A percentile compares a stretch with the other conserved stretches of the same genome.
phyloP scores from a whole-genome alignment of 768 basidiomycete species.

The Auricularia cornea region DNA sequence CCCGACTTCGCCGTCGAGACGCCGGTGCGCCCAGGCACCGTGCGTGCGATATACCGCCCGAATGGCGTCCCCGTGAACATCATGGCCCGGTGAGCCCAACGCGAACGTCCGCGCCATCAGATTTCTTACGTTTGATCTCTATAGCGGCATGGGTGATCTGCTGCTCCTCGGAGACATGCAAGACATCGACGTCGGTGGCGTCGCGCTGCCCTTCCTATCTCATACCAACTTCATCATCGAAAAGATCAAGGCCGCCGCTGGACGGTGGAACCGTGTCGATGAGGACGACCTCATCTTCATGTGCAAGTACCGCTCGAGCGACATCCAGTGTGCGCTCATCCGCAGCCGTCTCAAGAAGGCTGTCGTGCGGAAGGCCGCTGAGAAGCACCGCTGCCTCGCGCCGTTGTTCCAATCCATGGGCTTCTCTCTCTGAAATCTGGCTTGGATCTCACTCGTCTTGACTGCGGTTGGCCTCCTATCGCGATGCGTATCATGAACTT shows the following conservation, averaged over 20 bases:
- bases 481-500: too few relatives aligned
- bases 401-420: background rate
- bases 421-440: background rate
- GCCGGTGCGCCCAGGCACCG: background rate
- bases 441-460: too few relatives aligned
- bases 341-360: background rate
- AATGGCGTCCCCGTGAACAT: background rate
- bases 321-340: background rate
- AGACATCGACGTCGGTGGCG: background rate
- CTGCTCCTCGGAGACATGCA: background rate
- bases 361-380: background rate
- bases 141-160: background rate
- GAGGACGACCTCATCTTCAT: background rate
- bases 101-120: background rate
- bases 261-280: background rate
- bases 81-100: background rate
- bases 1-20: background rate
- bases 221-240: background rate
- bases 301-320: background rate
- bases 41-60: background rate
- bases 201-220: background rate
- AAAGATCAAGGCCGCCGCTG: background rate
- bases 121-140: background rate
- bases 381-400: background rate
- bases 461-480: too few relatives aligned